A percentile compares a stretch with the other conserved stretches of the same genome.
These are phyloP conservation scores for Monosporascus sp. DNA, from an alignment of 2,329 filamentous ascomycete species.

Conservation along the genomic window DNA sequence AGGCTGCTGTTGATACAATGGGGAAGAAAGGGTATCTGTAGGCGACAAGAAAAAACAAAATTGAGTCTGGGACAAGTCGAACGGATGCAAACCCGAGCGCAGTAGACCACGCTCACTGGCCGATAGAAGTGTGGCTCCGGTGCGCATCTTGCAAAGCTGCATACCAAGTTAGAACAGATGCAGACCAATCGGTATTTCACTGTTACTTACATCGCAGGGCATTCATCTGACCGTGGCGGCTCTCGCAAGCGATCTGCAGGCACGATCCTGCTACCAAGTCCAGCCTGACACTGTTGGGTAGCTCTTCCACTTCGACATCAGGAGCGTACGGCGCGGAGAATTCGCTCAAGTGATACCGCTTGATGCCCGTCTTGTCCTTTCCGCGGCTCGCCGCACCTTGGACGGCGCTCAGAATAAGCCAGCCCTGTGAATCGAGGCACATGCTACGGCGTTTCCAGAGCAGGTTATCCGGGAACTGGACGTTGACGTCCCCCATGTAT, in stretches of 20 bases:
- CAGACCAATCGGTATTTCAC: not conserved
- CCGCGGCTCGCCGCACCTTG: conserved; percentile 52
- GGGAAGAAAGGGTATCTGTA: not conserved
- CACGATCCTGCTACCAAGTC: conserved; percentile 57
- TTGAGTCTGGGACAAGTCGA: not conserved
- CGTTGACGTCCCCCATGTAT: conserved; percentile 84
- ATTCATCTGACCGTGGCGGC: conserved; percentile 51
- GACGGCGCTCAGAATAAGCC: conserved; percentile 71
- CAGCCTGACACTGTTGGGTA: conserved; percentile 74
- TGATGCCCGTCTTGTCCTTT: conserved; percentile 51
- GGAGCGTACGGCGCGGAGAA: conserved; percentile 76
- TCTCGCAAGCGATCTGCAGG: conserved; percentile 60
- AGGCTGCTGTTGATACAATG: not conserved
- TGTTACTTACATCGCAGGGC: conserved; percentile 47
- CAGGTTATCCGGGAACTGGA: conserved; percentile 93
- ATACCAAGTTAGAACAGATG: conserved; percentile 18
- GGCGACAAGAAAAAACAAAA: not conserved
- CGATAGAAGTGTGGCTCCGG: conserved; percentile 27
- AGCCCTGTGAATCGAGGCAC: conserved; percentile 77
- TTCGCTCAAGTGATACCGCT: conserved; percentile 80
- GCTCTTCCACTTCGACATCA: conserved; percentile 86
- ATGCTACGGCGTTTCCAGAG: conserved; percentile 94
- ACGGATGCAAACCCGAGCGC: not conserved
- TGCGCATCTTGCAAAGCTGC: conserved; percentile 40
- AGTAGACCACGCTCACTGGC: conserved; percentile 19